These are phyloP conservation scores for Penicillium sp. DNA, from an alignment of 2,329 filamentous ascomycete species.

Conservation along the genomic window DNA sequence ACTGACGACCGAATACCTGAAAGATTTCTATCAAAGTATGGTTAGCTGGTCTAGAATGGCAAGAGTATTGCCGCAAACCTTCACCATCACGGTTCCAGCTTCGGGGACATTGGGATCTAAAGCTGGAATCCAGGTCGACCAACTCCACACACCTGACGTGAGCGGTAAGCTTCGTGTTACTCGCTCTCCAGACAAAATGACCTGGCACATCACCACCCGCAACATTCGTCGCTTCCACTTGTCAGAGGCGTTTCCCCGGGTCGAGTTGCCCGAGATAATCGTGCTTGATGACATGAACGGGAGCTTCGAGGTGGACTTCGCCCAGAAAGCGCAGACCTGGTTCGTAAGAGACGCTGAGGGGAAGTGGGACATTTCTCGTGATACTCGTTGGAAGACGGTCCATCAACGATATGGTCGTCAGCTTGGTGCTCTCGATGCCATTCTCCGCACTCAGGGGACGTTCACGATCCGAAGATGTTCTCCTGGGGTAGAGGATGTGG, in stretches of 20 bases:
- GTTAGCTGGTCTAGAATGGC: constrained; percentile 13
- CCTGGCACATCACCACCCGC: constrained; percentile 49
- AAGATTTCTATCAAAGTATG: constrained; percentile 55
- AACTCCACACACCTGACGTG: constrained; percentile 57
- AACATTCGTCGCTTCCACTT: constrained; percentile 54
- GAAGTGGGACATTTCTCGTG: constrained; percentile 32
- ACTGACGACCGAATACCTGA: constrained; percentile 59
- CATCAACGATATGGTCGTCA: constrained; percentile 54
- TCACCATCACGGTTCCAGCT: constrained; percentile 58
- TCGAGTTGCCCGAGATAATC: constrained; percentile 23
- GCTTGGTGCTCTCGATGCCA: constrained; percentile 59
- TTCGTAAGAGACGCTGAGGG: constrained; percentile 32
- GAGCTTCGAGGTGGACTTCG: constrained; percentile 24
- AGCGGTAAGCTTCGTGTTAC: constrained; percentile 57
- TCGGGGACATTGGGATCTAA: constrained; percentile 60
- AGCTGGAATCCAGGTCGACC: constrained; percentile 57
- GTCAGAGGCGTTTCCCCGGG: constrained; percentile 13
- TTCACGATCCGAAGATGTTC: constrained; percentile 50
- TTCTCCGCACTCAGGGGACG: constrained; percentile 55
- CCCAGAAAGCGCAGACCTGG: constrained; percentile 26
- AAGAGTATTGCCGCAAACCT: constrained; percentile 41
- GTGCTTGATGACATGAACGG: constrained; percentile 27
- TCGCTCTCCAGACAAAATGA: constrained; percentile 28
- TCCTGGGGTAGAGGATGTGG: constrained; percentile 43
- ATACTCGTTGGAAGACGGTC: constrained; percentile 35